Percentiles rank a stretch among this genome's conserved stretches.
These are phyloP conservation scores for Skeletonema costatum DNA, from an alignment of 108 stramenopile genomes.

Conservation along the genomic window DNA sequence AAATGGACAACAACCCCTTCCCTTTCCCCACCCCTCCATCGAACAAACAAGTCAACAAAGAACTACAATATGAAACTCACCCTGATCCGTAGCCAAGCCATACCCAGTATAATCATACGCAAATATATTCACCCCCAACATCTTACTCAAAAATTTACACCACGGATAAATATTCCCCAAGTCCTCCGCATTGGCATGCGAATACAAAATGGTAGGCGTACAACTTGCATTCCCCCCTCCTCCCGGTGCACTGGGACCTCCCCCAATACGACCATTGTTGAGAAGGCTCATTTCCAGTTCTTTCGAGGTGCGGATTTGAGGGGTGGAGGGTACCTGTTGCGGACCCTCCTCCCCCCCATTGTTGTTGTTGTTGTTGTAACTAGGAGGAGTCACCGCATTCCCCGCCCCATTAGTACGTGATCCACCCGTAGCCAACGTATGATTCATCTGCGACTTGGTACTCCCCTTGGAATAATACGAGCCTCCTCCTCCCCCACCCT, in stretches of 20 bases:
- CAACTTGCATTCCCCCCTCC: slow-evolving; percentile 15
- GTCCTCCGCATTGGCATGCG: slow-evolving; percentile 96
- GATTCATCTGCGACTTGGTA: background rate
- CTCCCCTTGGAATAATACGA: slow-evolving; percentile 4
- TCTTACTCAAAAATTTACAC: slow-evolving; percentile 91
- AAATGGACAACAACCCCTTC: background rate
- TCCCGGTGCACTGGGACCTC: background rate
- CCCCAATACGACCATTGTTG: background rate
- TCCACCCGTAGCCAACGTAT: background rate
- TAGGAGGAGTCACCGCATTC: background rate
- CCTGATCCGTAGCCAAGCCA: slow-evolving; percentile 84
- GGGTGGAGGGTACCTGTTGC: slow-evolving; percentile 24
- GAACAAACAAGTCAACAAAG: background rate
- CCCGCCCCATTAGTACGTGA: background rate
- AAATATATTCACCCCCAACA: slow-evolving; percentile 93
- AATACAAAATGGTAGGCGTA: slow-evolving; percentile 86
- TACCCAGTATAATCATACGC: slow-evolving; percentile 99
- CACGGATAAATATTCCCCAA: slow-evolving; percentile 91
- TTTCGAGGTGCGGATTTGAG: slow-evolving; percentile 52
- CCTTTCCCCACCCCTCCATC: background rate
- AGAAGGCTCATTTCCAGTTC: slow-evolving; percentile 35
- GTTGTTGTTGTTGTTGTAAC: background rate
- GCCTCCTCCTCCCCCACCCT: slow-evolving; percentile 41
- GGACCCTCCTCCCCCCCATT: background rate
- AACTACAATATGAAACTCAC: slow-evolving; percentile 40